Percentiles rank a stretch among this genome's conserved stretches.
These are phyloP conservation scores for Begonia peltatifolia DNA, from an alignment of 306 rosid species.

Conservation along the genomic window DNA sequence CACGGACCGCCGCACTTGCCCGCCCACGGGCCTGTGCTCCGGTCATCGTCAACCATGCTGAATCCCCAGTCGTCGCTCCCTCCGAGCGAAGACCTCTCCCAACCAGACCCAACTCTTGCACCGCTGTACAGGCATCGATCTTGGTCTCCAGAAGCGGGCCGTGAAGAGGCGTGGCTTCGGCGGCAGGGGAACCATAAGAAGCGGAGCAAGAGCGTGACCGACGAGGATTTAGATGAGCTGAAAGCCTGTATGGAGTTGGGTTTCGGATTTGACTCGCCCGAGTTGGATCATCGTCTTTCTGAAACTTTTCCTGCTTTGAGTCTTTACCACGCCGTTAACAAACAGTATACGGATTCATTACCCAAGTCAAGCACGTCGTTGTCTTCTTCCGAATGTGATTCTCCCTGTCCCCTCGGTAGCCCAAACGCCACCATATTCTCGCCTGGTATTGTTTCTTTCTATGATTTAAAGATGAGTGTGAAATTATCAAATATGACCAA, in stretches of 20 bases:
- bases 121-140: slow-evolving; percentile 44
- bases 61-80: slow-evolving; percentile 17
- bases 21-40: slow-evolving; percentile 1
- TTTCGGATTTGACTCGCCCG: slow-evolving; percentile 52
- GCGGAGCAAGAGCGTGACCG: slow-evolving; percentile 38
- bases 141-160: slow-evolving; percentile 52
- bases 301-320: slow-evolving; percentile 49
- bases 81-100: background rate
- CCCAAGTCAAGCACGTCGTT: slow-evolving; percentile 9
- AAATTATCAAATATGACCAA: too few relatives aligned
- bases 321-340: slow-evolving; percentile 36
- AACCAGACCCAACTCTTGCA: background rate
- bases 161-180: slow-evolving; percentile 77
- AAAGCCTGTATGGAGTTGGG: too few relatives aligned
- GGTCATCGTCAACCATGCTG: slow-evolving; percentile 21
- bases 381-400: slow-evolving; percentile 20
- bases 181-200: slow-evolving; percentile 16
- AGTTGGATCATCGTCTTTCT: slow-evolving; percentile 34
- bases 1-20: background rate
- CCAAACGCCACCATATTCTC: slow-evolving; percentile 18
- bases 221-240: too few relatives aligned
- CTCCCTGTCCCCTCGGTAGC: slow-evolving; percentile 11
- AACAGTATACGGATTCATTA: slow-evolving; percentile 22
- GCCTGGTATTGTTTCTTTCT: slow-evolving; percentile 19
- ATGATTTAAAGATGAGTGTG: too few relatives aligned